Percentiles rank a stretch among this genome's conserved stretches.
phyloP scores from a whole-genome alignment of 139 green algal genomes.

The Mesostigma viride region DNA sequence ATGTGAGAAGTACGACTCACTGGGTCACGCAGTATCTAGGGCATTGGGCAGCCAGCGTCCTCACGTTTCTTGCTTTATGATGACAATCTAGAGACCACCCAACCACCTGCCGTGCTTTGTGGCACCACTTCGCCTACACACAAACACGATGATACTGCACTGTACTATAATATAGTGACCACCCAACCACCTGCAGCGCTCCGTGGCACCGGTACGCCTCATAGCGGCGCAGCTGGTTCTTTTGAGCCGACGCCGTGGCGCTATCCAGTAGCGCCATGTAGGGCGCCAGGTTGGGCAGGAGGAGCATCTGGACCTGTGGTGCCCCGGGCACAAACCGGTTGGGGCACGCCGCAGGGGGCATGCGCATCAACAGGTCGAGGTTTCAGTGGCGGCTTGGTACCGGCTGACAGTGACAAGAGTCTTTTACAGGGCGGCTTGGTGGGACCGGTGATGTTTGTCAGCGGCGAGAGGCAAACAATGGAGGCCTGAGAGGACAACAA shows the following conservation, averaged over 20 bases:
- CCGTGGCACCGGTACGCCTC: constrained; percentile 27
- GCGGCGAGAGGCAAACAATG: neutral
- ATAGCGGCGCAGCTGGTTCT: constrained; percentile 17
- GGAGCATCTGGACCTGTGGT: constrained; percentile 36
- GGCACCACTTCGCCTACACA: no score
- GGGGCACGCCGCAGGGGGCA: neutral
- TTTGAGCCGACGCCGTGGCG: neutral
- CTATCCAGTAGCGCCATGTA: constrained; percentile 43
- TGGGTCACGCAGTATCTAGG: no score
- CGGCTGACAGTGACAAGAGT: neutral
- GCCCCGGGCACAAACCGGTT: neutral
- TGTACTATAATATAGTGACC: no score
- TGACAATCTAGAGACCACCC: no score
- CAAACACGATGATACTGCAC: no score
- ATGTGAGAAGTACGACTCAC: no score
- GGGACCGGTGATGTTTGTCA: neutral
- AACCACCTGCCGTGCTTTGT: no score
- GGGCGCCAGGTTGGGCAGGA: constrained; percentile 58
- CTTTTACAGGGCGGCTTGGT: no score
- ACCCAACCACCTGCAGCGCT: constrained; percentile 39
- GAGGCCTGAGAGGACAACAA: neutral
- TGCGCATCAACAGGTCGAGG: neutral
- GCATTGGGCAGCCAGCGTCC: no score
- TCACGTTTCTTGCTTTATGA: no score
- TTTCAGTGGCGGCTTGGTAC: neutral